Conservation (phyloP, 2,329 filamentous ascomycete species). For the Sporothrix humicola region DNA sequence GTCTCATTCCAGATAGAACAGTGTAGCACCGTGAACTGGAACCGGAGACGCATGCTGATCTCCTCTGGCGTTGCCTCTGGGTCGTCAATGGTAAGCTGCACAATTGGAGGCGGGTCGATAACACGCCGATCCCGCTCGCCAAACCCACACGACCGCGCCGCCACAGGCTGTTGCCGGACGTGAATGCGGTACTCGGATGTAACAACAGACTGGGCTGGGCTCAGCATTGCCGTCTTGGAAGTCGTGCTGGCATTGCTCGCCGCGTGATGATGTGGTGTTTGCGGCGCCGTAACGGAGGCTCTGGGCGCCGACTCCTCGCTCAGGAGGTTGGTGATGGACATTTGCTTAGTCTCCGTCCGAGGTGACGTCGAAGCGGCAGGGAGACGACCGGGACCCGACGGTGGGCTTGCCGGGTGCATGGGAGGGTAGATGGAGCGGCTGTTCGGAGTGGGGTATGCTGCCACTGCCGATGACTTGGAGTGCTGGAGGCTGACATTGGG, state of each 20-base stretch:
- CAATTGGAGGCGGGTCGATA: conserved; percentile 82
- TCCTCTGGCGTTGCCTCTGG: conserved; percentile 61
- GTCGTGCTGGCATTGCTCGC: conserved; percentile 27
- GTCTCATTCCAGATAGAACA: conserved; percentile 76
- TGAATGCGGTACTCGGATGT: conserved; percentile 53
- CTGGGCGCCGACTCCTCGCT: conserved; percentile 36
- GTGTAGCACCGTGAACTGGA: conserved; percentile 73
- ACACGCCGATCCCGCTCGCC: conserved; percentile 81
- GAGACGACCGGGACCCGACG: neutral
- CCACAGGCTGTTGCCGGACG: conserved; percentile 78
- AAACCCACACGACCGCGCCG: conserved; percentile 80
- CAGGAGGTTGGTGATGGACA: conserved; percentile 45
- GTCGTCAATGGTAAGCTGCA: conserved; percentile 72
- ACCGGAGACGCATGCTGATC: conserved; percentile 56
- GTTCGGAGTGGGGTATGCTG: conserved; percentile 26
- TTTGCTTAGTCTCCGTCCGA: conserved; percentile 41
- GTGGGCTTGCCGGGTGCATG: conserved; percentile 28
- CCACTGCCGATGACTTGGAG: conserved; percentile 8
- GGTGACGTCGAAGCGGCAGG: conserved; percentile 38
- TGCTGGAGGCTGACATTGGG: conserved; percentile 24
- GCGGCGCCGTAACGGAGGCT: neutral
- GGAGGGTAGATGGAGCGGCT: conserved; percentile 30
- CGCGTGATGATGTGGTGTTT: conserved; percentile 17
- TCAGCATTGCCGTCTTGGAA: conserved; percentile 35
- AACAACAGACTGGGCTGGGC: conserved; percentile 26